Evolutionary conservation across 164 flowering plant genomes (phyloP).

Genomic region (Chloranthus sessilifolius): DNA sequence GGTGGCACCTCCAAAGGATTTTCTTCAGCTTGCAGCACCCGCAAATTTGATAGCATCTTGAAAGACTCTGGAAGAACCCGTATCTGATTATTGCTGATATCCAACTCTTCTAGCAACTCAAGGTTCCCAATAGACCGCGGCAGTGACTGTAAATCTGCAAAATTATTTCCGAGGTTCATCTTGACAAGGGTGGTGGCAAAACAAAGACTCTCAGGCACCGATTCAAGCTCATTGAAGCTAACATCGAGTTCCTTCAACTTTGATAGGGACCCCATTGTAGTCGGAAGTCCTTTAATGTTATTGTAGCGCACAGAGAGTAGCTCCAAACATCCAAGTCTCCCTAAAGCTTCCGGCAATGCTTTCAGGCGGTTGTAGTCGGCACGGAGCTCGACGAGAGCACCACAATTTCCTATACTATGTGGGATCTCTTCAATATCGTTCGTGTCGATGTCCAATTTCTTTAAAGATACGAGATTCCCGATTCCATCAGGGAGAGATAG

Average conservation of each 20-base stretch:
- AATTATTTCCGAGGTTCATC: conserved; percentile 72
- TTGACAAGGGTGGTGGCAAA: conserved; percentile 71
- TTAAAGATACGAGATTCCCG: conserved; percentile 59
- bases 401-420: conserved; percentile 60
- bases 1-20: conserved; percentile 87
- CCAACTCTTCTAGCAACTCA: conserved; percentile 79
- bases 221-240: conserved; percentile 89
- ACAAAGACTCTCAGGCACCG: conserved; percentile 84
- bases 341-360: conserved; percentile 92
- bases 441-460: conserved; percentile 58
- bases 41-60: conserved; percentile 48
- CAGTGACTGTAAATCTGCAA: conserved; percentile 62
- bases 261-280: conserved; percentile 69
- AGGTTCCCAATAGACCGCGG: conserved; percentile 89
- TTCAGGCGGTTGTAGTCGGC: conserved; percentile 80
- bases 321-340: conserved; percentile 63
- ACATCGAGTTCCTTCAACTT: conserved; percentile 70
- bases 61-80: conserved; percentile 74
- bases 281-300: conserved; percentile 70
- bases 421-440: conserved; percentile 87
- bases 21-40: conserved; percentile 51
- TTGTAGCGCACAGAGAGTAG: conserved; percentile 71
- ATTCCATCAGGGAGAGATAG: conserved; percentile 49
- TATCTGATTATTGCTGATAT: conserved; percentile 87
- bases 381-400: conserved; percentile 62